phyloP scores from a whole-genome alignment of 208 protist species.

The Blastocrithidia nonstop region DNA sequence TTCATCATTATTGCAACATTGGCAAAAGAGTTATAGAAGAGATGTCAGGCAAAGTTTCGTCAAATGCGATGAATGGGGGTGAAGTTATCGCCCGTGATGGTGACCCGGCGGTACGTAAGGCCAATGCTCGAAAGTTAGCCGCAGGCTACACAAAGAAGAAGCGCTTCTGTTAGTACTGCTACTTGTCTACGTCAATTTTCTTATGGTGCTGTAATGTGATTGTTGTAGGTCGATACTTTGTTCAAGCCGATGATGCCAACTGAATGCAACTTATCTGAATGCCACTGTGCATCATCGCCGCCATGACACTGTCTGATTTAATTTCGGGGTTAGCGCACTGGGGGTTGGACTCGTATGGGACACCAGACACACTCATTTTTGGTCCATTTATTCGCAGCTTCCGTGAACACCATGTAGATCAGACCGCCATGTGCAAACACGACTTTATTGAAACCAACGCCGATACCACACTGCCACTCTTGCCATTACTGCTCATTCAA shows the following conservation, averaged over 20 bases:
- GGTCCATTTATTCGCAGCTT: slow-evolving; percentile 90
- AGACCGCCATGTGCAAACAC: slow-evolving; percentile 84
- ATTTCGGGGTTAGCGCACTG: slow-evolving; percentile 87
- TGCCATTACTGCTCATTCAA: slow-evolving; percentile 55
- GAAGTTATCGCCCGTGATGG: slow-evolving; percentile 9
- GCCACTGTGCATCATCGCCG: slow-evolving; percentile 32
- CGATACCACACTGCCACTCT: slow-evolving; percentile 82
- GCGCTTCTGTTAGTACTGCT: slow-evolving; percentile 68
- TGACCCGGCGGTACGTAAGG: slow-evolving; percentile 37
- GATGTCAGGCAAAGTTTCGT: no score
- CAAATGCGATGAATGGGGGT: no score
- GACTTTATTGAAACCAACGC: slow-evolving; percentile 92
- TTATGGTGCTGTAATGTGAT: slow-evolving; percentile 48
- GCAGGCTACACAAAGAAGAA: slow-evolving; percentile 78
- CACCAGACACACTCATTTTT: slow-evolving; percentile 74
- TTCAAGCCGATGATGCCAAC: slow-evolving; percentile 31
- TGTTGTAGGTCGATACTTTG: slow-evolving; percentile 54
- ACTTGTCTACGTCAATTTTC: slow-evolving; percentile 35
- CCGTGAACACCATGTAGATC: slow-evolving; percentile 89
- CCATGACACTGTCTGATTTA: slow-evolving; percentile 83
- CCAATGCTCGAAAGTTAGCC: slow-evolving; percentile 61
- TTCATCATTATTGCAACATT: no score
- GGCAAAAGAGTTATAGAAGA: no score
- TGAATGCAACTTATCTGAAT: slow-evolving; percentile 52
- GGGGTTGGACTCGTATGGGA: slow-evolving; percentile 89